Base-by-base conservation (phyloP, 1,139 yeast genomes). In the Candida sp. region DNA sequence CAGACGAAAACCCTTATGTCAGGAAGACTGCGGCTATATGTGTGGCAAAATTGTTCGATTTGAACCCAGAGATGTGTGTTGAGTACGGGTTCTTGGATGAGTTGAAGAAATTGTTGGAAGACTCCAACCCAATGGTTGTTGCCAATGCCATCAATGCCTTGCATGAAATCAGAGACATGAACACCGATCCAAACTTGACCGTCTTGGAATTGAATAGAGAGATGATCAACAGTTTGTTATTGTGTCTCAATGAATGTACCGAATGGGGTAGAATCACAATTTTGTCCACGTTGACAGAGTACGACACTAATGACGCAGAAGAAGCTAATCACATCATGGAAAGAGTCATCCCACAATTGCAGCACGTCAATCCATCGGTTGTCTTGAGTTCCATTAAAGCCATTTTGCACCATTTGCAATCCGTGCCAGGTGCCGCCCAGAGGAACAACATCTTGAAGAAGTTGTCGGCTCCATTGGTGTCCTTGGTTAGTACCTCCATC, bases 221-320 rank as follows among this genome's bases (percentile, higher is more conserved):
- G 30, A 75, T 84, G 47, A 77, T 89, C 50, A 84, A 84, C 58
- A 87, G 81, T 65, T 79, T 94, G 54, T 76, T 96, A 54, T 78
- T 85, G 58, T 96, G 97, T 30, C 78, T 96, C 58, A 93, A 93
- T 68, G 99, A 96, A 71, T 94, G 98, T 71, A 93, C 98, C 1
- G 99, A 96, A 72, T 96, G 99, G 99, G 99, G 99, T 5, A 83
- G 99, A 63, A 89, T 94, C 58, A 86, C 98, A 2, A 90, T 96
- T 45, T 77, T 96, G 57, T 83, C 90, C 2, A 92, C 97, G 1
- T 73, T 96, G 58, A 79, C 91, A 7, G 93, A 88, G 46, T 94
- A 88, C 66, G 70, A 81, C 3, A 76, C 90, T 0, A 43, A 41
- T 7, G 82, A 79, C 49, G 66, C 74, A 1, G 78, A 80, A 27